These are phyloP conservation scores for Inga laurina DNA, from an alignment of 306 rosid genomes.

Conservation along the genomic window DNA sequence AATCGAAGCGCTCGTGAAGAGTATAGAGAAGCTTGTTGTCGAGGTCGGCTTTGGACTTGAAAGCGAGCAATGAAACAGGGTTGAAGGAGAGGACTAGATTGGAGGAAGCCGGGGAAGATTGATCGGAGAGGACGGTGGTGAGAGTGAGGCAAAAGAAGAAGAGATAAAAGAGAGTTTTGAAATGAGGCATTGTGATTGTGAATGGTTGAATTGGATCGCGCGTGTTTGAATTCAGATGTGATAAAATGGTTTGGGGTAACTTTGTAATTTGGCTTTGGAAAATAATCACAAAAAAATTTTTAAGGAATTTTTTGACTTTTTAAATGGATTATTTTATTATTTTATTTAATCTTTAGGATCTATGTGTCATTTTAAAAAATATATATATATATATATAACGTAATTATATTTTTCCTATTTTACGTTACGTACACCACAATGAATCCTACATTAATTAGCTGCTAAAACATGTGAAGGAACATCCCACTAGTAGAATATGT, in stretches of 20 bases:
- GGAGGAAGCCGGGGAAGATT: slow-evolving; percentile 19
- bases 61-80: slow-evolving; percentile 65
- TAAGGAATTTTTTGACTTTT: too few species aligned
- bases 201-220: neutral
- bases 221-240: neutral
- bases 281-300: too few species aligned
- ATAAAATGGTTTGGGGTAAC: too few species aligned
- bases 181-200: slow-evolving; percentile 21
- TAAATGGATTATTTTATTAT: too few species aligned
- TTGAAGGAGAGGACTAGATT: slow-evolving; percentile 44
- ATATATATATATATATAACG: too few species aligned
- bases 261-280: too few species aligned
- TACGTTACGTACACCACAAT: neutral
- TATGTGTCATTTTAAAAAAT: too few species aligned
- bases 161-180: neutral
- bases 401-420: too few species aligned
- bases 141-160: neutral
- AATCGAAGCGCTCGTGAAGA: slow-evolving; percentile 69
- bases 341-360: too few species aligned
- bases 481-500: neutral
- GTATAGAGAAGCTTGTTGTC: slow-evolving; percentile 66
- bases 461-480: neutral
- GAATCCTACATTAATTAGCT: neutral
- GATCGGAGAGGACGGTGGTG: neutral
- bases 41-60: slow-evolving; percentile 77